Percentiles rank a stretch among this genome's conserved stretches.
Evolutionary conservation across 208 protist genomes (phyloP).

Genomic region (Trypanosoma rangeli): DNA sequence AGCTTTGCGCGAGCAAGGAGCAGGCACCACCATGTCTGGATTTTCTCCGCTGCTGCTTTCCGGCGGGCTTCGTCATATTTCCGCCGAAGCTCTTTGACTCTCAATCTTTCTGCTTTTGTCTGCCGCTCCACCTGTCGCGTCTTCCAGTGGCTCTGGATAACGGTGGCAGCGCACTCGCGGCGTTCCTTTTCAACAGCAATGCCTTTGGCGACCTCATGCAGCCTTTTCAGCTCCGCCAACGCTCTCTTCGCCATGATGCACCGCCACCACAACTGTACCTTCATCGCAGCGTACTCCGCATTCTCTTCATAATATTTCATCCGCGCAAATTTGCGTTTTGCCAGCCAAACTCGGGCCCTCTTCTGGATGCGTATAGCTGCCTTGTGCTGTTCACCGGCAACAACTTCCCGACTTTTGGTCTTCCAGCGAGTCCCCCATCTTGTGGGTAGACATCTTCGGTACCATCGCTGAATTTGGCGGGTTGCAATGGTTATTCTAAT

Average conservation of each 20-base stretch:
- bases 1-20: constrained; percentile 24
- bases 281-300: constrained; percentile 32
- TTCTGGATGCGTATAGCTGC: constrained; percentile 64
- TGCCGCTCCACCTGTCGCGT: constrained; percentile 26
- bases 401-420: constrained; percentile 7
- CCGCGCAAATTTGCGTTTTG: constrained; percentile 31
- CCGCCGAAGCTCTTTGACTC: constrained; percentile 14
- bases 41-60: constrained; percentile 12
- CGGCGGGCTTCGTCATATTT: constrained; percentile 29
- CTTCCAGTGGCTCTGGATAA: constrained; percentile 73
- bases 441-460: constrained; percentile 26
- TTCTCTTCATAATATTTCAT: constrained; percentile 33
- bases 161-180: constrained; percentile 43
- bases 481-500: constrained; percentile 49
- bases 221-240: constrained; percentile 20
- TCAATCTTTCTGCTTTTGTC: constrained; percentile 25
- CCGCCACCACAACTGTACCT: constrained; percentile 64
- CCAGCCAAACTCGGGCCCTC: constrained; percentile 67
- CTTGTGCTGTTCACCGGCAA: constrained; percentile 33
- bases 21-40: constrained; percentile 45
- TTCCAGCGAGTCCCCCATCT: constrained; percentile 24
- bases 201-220: constrained; percentile 22
- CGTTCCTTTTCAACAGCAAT: constrained; percentile 29
- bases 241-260: constrained; percentile 31
- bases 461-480: constrained; percentile 53